These are phyloP conservation scores for Coemansia sp. DNA, from an alignment of 192 early-diverging fungal species.

Conservation along the genomic window DNA sequence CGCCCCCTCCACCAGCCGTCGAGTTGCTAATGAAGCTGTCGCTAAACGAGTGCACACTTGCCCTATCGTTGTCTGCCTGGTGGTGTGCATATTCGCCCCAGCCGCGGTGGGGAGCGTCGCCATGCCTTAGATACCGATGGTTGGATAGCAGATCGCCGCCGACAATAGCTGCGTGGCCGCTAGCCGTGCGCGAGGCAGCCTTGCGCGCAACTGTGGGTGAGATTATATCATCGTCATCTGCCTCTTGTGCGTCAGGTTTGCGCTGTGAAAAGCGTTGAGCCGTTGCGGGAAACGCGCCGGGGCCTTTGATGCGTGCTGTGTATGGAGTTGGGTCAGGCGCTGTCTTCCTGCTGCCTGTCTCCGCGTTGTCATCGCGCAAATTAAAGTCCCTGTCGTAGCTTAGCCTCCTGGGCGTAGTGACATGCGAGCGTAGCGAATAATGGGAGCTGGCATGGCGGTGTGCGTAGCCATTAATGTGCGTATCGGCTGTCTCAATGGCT, in stretches of 20 bases:
- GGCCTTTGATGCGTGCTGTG: slow-evolving; percentile 52
- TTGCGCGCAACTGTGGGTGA: slow-evolving; percentile 35
- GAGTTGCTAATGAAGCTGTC: slow-evolving; percentile 57
- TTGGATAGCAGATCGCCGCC: slow-evolving; percentile 31
- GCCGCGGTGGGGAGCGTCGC: slow-evolving; percentile 27
- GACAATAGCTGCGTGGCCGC: slow-evolving; percentile 22
- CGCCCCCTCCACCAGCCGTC: slow-evolving; percentile 15
- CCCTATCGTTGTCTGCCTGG: slow-evolving; percentile 28
- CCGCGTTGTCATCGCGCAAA: slow-evolving; percentile 8
- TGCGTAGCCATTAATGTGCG: not conserved
- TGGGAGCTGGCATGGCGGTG: slow-evolving; percentile 24
- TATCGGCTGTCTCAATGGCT: not conserved
- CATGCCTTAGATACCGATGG: slow-evolving; percentile 42
- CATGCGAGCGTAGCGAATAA: slow-evolving; percentile 32
- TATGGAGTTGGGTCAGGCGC: slow-evolving; percentile 32
- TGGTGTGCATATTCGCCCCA: slow-evolving; percentile 41
- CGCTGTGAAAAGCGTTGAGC: slow-evolving; percentile 54
- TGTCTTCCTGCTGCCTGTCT: slow-evolving; percentile 13
- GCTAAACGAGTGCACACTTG: slow-evolving; percentile 38
- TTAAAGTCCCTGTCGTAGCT: slow-evolving; percentile 41
- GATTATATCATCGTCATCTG: slow-evolving; percentile 16
- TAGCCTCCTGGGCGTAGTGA: slow-evolving; percentile 32
- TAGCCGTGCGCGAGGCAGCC: slow-evolving; percentile 9
- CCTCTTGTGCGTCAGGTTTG: slow-evolving; percentile 14
- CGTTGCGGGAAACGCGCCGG: slow-evolving; percentile 52